Conservation (phyloP, 768 basidiomycete species). For the Serendipita indica region DNA sequence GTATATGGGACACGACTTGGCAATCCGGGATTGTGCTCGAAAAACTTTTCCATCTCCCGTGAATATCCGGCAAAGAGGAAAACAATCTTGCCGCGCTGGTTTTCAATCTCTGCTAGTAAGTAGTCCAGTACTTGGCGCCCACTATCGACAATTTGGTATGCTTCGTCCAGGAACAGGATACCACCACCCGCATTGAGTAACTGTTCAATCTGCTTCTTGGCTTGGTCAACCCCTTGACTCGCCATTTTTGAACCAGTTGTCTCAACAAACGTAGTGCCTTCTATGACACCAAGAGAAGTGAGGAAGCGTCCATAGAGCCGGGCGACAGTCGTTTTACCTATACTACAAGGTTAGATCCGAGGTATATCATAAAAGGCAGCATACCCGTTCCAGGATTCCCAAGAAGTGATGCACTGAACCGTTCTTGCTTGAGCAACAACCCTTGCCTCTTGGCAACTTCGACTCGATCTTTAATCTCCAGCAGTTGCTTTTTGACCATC, state of each 20-base stretch:
- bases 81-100: slow-evolving; percentile 44
- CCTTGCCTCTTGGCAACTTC: slow-evolving; percentile 32
- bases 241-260: slow-evolving; percentile 48
- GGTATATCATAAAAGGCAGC: too few relatives aligned
- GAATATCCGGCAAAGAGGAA: slow-evolving; percentile 60
- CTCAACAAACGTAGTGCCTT: slow-evolving; percentile 40
- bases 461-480: slow-evolving; percentile 45
- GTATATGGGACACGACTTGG: slow-evolving; percentile 50
- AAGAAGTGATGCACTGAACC: slow-evolving; percentile 46
- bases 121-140: slow-evolving; percentile 52
- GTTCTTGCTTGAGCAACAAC: slow-evolving; percentile 35
- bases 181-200: slow-evolving; percentile 43
- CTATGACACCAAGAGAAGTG: slow-evolving; percentile 37
- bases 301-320: slow-evolving; percentile 49
- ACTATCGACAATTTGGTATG: slow-evolving; percentile 44
- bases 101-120: slow-evolving; percentile 62
- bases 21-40: slow-evolving; percentile 60
- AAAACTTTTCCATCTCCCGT: slow-evolving; percentile 63
- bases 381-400: slow-evolving; percentile 65
- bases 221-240: slow-evolving; percentile 38
- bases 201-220: slow-evolving; percentile 34
- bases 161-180: slow-evolving; percentile 54
- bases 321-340: slow-evolving; percentile 60
- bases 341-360: neutral
- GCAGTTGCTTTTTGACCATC: slow-evolving; percentile 42